Percentiles rank a stretch among this genome's conserved stretches.
These are phyloP conservation scores for Oxyria digyna DNA, from an alignment of 148 eudicot genomes.

Conservation along the genomic window DNA sequence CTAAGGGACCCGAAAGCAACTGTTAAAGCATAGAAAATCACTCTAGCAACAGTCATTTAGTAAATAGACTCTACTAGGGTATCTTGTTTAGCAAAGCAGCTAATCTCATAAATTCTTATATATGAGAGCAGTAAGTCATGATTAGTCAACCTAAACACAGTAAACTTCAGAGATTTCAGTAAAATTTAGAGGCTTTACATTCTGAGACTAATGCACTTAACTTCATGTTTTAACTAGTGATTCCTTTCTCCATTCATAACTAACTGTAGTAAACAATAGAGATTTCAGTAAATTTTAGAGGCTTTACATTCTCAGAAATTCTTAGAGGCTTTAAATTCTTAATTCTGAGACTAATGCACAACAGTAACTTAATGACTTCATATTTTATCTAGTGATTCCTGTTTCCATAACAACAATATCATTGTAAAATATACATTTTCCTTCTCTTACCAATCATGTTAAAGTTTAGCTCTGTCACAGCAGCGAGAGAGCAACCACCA, in stretches of 20 bases:
- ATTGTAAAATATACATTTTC: background rate
- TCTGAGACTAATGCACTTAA: background rate
- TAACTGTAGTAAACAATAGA: too few species aligned
- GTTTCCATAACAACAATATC: background rate
- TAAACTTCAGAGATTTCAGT: too few species aligned
- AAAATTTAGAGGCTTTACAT: background rate
- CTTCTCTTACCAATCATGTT: conserved; percentile 11
- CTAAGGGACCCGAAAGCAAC: conserved; percentile 1
- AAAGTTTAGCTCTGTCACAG: conserved; percentile 13
- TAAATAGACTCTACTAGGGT: background rate
- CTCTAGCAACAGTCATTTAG: background rate
- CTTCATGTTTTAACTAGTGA: too few species aligned
- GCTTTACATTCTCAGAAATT: background rate
- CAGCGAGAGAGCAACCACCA: conserved; percentile 11
- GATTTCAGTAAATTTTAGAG: background rate
- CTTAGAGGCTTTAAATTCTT: too few species aligned
- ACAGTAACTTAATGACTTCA: background rate
- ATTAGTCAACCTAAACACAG: too few species aligned
- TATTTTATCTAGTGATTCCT: background rate
- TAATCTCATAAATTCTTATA: too few species aligned
- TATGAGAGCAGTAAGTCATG: too few species aligned
- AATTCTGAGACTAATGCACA: background rate
- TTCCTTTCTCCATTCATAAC: too few species aligned
- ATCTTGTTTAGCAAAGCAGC: background rate
- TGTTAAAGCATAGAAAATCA: background rate